phyloP scores from a whole-genome alignment of 2,329 filamentous ascomycete species.

The Ophiostoma triangulosporum region DNA sequence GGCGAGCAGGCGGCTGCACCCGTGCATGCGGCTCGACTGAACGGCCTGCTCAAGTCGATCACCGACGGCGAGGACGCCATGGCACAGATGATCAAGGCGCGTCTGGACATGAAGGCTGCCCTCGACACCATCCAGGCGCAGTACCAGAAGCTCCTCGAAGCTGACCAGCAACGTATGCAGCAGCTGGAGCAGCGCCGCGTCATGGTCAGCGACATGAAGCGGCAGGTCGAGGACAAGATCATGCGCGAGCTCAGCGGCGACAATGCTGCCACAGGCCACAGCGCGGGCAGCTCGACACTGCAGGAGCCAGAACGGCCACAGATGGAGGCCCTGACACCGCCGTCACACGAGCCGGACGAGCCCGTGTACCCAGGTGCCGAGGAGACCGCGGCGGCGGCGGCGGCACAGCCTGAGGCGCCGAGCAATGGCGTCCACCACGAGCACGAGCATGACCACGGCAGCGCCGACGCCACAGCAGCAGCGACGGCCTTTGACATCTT shows the following conservation, averaged over 20 bases:
- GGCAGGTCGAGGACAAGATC: constrained; percentile 80
- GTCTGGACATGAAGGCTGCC: constrained; percentile 61
- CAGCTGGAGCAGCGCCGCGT: constrained; percentile 53
- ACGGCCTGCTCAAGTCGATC: constrained; percentile 76
- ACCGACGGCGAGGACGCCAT: constrained; percentile 82
- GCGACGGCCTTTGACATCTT: not conserved
- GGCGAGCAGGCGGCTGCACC: constrained; percentile 56
- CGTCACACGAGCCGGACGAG: constrained; percentile 4
- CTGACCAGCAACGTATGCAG: constrained; percentile 53
- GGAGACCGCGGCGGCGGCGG: no score
- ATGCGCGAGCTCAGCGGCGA: constrained; percentile 63
- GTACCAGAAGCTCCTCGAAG: constrained; percentile 54
- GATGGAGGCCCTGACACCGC: constrained; percentile 43
- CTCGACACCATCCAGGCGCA: constrained; percentile 70
- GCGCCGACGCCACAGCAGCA: not conserved
- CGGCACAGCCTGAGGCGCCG: not conserved
- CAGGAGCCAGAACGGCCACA: constrained; percentile 25
- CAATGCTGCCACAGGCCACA: constrained; percentile 26
- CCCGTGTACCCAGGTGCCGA: not conserved
- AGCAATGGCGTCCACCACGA: not conserved
- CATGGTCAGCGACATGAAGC: constrained; percentile 69
- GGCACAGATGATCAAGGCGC: constrained; percentile 76
- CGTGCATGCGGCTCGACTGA: constrained; percentile 81
- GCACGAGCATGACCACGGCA: not conserved
- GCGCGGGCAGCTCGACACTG: constrained; percentile 26